A percentile compares a stretch with the other conserved stretches of the same genome.
phyloP scores from a whole-genome alignment of 352 stramenopile genomes.

The Lagenidium giganteum region DNA sequence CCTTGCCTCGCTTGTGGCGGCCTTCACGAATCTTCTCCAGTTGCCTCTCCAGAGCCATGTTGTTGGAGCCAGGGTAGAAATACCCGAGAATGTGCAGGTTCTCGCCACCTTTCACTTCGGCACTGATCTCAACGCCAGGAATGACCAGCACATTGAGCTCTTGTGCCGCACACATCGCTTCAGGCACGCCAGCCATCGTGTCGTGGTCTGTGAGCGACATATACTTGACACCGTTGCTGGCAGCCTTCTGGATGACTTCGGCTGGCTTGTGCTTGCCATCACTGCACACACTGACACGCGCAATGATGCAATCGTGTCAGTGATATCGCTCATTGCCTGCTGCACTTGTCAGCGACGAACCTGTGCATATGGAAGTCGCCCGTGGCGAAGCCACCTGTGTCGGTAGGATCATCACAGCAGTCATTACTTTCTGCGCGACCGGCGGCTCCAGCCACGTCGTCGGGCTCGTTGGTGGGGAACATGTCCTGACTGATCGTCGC shows the following conservation, averaged over 20 bases:
- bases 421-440: background rate
- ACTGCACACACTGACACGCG: constrained; percentile 53
- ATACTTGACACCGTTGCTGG: constrained; percentile 70
- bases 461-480: constrained; percentile 68
- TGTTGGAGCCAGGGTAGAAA: constrained; percentile 81
- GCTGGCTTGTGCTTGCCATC: constrained; percentile 74
- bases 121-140: constrained; percentile 82
- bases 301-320: background rate
- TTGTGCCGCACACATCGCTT: constrained; percentile 64
- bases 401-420: constrained; percentile 22
- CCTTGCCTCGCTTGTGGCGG: constrained; percentile 75
- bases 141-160: constrained; percentile 69
- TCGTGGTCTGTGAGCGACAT: constrained; percentile 86
- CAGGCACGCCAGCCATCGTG: constrained; percentile 75
- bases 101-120: constrained; percentile 77
- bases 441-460: constrained; percentile 4
- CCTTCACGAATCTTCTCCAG: constrained; percentile 75
- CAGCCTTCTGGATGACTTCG: constrained; percentile 73
- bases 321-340: too few relatives aligned
- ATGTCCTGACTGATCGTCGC: constrained; percentile 56
- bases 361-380: constrained; percentile 86
- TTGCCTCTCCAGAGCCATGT: constrained; percentile 57
- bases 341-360: constrained; percentile 14
- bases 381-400: constrained; percentile 47
- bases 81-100: constrained; percentile 86